A percentile compares a stretch with the other conserved stretches of the same genome.
These are phyloP conservation scores for Cladophialophora psammophila DNA, from an alignment of 2,329 filamentous ascomycete species.

Conservation along the genomic window DNA sequence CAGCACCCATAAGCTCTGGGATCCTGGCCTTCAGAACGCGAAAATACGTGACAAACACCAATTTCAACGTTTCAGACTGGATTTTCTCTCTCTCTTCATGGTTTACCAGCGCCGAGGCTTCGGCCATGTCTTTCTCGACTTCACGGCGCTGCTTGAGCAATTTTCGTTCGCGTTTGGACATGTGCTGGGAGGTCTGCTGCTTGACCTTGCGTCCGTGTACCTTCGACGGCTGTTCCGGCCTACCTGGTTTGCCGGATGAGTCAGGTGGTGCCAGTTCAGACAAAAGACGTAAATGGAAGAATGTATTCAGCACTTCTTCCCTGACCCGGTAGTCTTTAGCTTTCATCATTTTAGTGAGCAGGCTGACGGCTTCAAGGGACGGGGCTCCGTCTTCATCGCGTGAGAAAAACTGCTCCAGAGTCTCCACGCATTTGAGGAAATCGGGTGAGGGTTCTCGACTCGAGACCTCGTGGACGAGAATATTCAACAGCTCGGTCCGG, in stretches of 20 bases:
- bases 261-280: conserved; percentile 79
- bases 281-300: conserved; percentile 85
- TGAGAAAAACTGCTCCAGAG: conserved; percentile 80
- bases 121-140: conserved; percentile 90
- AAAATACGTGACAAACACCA: conserved; percentile 96
- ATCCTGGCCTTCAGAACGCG: conserved; percentile 85
- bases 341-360: conserved; percentile 96
- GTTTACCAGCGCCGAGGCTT: conserved; percentile 87
- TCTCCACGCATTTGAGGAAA: conserved; percentile 77
- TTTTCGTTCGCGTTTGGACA: conserved; percentile 88
- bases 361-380: conserved; percentile 82
- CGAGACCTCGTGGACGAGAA: conserved; percentile 84
- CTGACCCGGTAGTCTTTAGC: conserved; percentile 81
- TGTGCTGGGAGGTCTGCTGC: conserved; percentile 81
- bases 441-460: conserved; percentile 74
- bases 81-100: conserved; percentile 93
- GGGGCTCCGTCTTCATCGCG: conserved; percentile 90
- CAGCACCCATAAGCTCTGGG: conserved; percentile 91
- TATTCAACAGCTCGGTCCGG: conserved; percentile 83
- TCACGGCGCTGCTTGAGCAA: conserved; percentile 81
- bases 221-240: conserved; percentile 56
- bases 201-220: conserved; percentile 63
- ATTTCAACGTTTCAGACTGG: conserved; percentile 93
- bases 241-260: conserved; percentile 78
- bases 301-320: conserved; percentile 86